Conservation (phyloP, 1,284 basidiomycete species). For the Sporisorium exsertum region DNA sequence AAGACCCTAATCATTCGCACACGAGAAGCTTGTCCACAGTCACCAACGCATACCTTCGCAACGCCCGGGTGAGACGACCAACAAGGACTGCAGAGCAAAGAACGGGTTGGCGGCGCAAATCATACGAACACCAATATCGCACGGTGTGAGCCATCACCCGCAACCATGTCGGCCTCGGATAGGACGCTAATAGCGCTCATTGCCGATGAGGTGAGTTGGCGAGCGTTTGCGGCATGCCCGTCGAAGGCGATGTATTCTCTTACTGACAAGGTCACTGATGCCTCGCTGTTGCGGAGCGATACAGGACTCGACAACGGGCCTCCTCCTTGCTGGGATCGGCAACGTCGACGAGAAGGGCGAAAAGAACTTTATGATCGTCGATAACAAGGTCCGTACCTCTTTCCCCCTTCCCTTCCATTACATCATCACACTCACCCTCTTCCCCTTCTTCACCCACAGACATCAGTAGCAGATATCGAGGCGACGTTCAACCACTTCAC, state of each 20-base stretch:
- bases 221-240: neutral
- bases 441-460: too few relatives aligned
- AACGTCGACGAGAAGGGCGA: slow-evolving; percentile 62
- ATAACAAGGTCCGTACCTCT: slow-evolving; percentile 50
- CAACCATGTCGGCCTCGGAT: slow-evolving; percentile 52
- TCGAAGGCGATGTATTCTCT: neutral
- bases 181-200: slow-evolving; percentile 61
- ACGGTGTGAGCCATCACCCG: neutral
- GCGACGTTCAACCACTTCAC: slow-evolving; percentile 61
- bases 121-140: too few relatives aligned
- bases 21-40: neutral
- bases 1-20: neutral
- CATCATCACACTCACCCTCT: neutral
- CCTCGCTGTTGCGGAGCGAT: too few relatives aligned
- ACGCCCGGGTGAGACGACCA: too few relatives aligned
- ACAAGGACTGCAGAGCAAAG: too few relatives aligned
- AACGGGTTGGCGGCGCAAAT: too few relatives aligned
- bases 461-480: slow-evolving; percentile 65
- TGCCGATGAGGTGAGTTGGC: slow-evolving; percentile 61
- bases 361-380: slow-evolving; percentile 68
- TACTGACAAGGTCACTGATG: too few relatives aligned
- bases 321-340: slow-evolving; percentile 68
- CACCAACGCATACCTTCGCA: neutral
- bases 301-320: slow-evolving; percentile 67
- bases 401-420: neutral